phyloP scores from a whole-genome alignment of 139 green algal species.

The Coelastrella sp. region DNA sequence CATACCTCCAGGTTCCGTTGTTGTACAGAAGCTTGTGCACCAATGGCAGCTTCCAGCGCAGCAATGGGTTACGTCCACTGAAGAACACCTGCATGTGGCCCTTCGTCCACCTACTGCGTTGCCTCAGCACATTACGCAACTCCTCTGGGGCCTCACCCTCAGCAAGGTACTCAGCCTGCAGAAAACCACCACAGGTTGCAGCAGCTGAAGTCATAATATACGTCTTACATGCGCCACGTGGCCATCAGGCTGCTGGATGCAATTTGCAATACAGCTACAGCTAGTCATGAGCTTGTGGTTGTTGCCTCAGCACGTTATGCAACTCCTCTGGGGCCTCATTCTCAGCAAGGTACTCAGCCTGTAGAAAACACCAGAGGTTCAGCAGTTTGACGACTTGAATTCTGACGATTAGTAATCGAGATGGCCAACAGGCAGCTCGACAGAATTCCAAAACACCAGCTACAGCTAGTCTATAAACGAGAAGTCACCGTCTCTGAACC shows the following conservation, averaged over 20 bases:
- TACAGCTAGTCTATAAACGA: too few species aligned
- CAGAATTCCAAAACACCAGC: too few species aligned
- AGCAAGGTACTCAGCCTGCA: conserved; percentile 48
- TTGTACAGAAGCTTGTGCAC: conserved; percentile 45
- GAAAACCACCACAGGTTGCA: not conserved
- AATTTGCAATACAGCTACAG: too few species aligned
- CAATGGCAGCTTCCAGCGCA: conserved; percentile 50
- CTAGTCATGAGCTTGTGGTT: too few species aligned
- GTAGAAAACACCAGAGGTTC: not conserved
- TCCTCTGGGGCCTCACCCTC: conserved; percentile 83
- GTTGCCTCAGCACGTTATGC: conserved; percentile 82
- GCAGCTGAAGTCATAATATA: not conserved
- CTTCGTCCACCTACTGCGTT: conserved; percentile 84
- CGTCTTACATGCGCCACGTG: too few species aligned
- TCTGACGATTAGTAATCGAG: too few species aligned
- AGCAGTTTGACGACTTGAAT: too few species aligned
- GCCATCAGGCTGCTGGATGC: too few species aligned
- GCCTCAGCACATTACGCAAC: conserved; percentile 82
- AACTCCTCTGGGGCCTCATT: conserved; percentile 84
- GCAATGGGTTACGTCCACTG: conserved; percentile 56
- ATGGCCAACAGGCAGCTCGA: too few species aligned
- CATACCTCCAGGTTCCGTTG: conserved; percentile 49
- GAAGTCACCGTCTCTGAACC: too few species aligned
- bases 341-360: conserved; percentile 55
- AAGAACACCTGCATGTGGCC: conserved; percentile 71